Base-by-base conservation (phyloP, 768 basidiomycete species). In the Heimioporus sp. region DNA sequence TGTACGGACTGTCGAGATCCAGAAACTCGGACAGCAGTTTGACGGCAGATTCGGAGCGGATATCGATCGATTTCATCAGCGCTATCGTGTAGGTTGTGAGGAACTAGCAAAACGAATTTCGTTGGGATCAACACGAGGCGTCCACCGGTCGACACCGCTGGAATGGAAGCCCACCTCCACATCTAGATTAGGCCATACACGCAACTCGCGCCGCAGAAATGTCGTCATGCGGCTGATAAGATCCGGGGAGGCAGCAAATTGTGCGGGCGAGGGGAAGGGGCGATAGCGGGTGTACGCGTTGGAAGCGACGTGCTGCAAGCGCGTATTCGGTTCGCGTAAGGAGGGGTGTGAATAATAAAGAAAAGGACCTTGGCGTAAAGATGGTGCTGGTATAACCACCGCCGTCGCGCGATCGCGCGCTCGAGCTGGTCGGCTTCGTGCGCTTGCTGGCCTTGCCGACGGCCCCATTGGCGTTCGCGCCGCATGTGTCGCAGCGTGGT, bases 61-160 rank as follows among this genome's bases (percentile, higher is more conserved):
- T 89, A 71, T 98, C 94, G 49, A 97, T 83, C 4, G 90, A 80
- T 70, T 92, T 92, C 85, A 98, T 92, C 60, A 98, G 75, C 2
- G 92, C 92, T 46, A 96, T 72, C 17, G 84, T 90, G 71, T 95
- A 91, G 3, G 85, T 89, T 12, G 90, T 93, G 48, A 98, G 76
- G 68, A 95, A 98, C 90, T 93, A 49, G 45, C 58, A 28, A 43
- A 28, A 28, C 24, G 7, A 28, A 28, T 6, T 6, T 7, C 31
- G 57, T 37, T 51, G 51, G 54, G 53, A 66, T 61, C 38, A 19
- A 43, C 31, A 48, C 53, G 52, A 49, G 46, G 54, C 28, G 7
- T 28, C 24, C 5, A 28, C 24, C n/a, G n/a, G 4, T 28, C 24
- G 24, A 28, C 36, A 40, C 16, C 12, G 35, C 3, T 13, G 13